Conservation (phyloP, 257 asterid genomes). For the Ballota nigra region DNA sequence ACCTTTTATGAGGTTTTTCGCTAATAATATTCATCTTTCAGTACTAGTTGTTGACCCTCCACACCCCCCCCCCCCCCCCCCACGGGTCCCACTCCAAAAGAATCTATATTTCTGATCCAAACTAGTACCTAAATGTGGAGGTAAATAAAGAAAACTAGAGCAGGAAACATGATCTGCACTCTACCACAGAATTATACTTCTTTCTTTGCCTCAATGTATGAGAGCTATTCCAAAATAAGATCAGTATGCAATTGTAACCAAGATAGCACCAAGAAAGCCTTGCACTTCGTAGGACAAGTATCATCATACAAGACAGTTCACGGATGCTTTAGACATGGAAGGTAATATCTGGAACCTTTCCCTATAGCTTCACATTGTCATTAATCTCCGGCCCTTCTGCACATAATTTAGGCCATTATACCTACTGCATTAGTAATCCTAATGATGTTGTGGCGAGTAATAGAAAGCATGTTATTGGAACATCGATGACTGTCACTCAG, state of each 20-base stretch:
- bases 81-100: too few relatives aligned
- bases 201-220: neutral
- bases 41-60: neutral
- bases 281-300: slow-evolving; percentile 5
- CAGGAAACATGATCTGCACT: neutral
- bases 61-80: neutral
- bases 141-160: neutral
- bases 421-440: neutral
- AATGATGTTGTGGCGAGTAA: neutral
- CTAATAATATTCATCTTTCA: slow-evolving; percentile 3
- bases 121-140: slow-evolving; percentile 1
- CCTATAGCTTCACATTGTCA: neutral
- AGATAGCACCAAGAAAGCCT: neutral
- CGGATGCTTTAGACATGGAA: neutral
- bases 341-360: neutral
- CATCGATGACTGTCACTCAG: slow-evolving; percentile 1
- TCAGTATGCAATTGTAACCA: neutral
- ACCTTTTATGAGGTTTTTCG: neutral
- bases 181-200: neutral
- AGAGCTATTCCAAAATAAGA: neutral
- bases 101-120: neutral
- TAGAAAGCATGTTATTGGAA: neutral
- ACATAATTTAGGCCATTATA: neutral
- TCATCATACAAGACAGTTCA: slow-evolving; percentile 1
- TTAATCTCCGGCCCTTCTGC: neutral